These are phyloP conservation scores for Linum trigynum DNA, from an alignment of 345 rosid species.

Conservation along the genomic window DNA sequence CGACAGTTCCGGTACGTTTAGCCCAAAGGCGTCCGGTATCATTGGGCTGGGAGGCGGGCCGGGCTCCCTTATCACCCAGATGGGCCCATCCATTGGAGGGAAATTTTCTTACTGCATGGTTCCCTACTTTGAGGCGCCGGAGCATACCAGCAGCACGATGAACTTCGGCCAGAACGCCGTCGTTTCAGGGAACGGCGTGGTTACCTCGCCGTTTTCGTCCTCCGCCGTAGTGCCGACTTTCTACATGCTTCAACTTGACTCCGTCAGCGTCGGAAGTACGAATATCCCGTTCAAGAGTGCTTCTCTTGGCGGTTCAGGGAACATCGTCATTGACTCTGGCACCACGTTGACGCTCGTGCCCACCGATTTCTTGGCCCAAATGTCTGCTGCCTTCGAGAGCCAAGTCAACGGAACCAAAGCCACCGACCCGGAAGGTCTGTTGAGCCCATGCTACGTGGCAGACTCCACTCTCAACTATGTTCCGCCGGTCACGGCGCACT, in stretches of 20 bases:
- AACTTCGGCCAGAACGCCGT: background rate
- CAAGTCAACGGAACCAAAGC: background rate
- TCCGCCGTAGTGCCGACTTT: background rate
- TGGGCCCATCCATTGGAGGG: conserved; percentile 4
- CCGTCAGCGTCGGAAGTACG: conserved; percentile 1
- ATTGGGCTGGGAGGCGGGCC: conserved; percentile 5
- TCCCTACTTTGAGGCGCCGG: background rate
- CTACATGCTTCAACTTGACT: background rate
- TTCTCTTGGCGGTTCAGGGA: background rate
- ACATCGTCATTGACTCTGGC: conserved; percentile 3
- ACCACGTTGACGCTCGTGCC: conserved; percentile 8
- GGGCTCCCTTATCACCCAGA: background rate
- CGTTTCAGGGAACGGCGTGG: background rate
- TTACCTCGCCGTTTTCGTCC: background rate
- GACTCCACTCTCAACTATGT: background rate
- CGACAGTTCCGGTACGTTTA: background rate
- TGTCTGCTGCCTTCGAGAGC: background rate
- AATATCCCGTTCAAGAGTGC: background rate
- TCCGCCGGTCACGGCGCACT: background rate
- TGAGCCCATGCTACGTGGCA: conserved; percentile 10
- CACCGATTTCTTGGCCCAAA: background rate
- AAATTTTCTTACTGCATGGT: conserved; percentile 13
- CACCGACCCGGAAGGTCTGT: background rate
- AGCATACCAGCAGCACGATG: background rate
- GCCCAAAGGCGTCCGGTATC: background rate